Percentiles rank a stretch among this genome's conserved stretches.
These are phyloP conservation scores for Pseudogymnoascus sp. DNA, from an alignment of 2,329 filamentous ascomycete species.

Conservation along the genomic window DNA sequence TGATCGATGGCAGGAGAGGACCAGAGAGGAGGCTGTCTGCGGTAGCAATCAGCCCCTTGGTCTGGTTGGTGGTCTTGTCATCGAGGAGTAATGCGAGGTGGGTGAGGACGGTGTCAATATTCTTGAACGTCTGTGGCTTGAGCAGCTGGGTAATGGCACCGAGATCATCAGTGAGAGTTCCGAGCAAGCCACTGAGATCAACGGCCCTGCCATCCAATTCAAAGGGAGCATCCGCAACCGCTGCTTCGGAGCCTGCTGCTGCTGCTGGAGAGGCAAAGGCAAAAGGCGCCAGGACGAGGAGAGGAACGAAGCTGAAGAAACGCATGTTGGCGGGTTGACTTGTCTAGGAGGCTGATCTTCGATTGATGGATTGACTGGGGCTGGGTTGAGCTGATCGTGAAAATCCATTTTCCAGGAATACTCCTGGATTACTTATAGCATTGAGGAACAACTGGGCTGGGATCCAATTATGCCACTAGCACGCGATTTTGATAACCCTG, in stretches of 20 bases:
- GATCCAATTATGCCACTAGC: neutral
- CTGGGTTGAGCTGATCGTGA: neutral
- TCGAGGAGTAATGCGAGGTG: slow-evolving; percentile 10
- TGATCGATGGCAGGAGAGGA: neutral
- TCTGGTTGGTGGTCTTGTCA: slow-evolving; percentile 11
- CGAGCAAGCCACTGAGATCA: neutral
- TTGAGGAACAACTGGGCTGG: neutral
- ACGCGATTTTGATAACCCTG: neutral
- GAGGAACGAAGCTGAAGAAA: neutral
- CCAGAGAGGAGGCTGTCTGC: neutral
- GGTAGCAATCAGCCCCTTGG: neutral
- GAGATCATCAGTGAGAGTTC: neutral
- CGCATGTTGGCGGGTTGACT: slow-evolving; percentile 2
- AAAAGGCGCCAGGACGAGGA: neutral
- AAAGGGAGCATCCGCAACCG: neutral
- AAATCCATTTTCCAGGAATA: slow-evolving; percentile 1
- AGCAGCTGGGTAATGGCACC: slow-evolving; percentile 6
- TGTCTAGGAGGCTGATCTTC: neutral
- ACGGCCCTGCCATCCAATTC: neutral
- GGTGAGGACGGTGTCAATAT: slow-evolving; percentile 9
- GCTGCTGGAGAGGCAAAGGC: neutral
- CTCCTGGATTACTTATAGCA: neutral
- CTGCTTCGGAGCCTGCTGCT: neutral
- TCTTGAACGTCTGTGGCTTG: slow-evolving; percentile 4
- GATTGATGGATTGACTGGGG: neutral